phyloP scores from a whole-genome alignment of 805 yeast genomes.

The Saccharomycopsis oosterbeekiorum region DNA sequence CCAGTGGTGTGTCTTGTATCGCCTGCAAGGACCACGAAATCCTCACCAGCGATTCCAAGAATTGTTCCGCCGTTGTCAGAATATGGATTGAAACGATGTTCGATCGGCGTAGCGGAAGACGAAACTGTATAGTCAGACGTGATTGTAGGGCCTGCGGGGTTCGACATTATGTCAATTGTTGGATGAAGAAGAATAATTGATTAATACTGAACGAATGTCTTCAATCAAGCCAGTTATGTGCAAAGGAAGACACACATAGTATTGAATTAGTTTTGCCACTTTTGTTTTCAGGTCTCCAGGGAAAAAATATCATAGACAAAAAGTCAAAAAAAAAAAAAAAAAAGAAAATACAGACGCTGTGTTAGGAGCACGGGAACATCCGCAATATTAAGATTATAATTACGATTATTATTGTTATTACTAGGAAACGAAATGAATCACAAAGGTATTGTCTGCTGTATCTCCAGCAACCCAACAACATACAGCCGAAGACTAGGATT shows the following conservation, averaged over 20 bases:
- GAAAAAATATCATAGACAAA: neutral
- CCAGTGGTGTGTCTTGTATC: constrained; percentile 97
- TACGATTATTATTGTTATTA: too few species aligned
- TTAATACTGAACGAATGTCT: neutral
- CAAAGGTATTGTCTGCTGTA: too few species aligned
- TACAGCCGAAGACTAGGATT: too few species aligned
- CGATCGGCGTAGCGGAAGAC: constrained; percentile 54
- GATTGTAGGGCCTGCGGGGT: constrained; percentile 29
- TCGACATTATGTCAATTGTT: neutral
- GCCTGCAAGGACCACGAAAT: constrained; percentile 93
- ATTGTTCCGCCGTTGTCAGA: constrained; percentile 96
- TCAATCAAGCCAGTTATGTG: too few species aligned
- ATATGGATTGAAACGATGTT: constrained; percentile 88
- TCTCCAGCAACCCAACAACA: too few species aligned
- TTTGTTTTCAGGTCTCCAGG: neutral
- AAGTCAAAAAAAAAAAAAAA: neutral
- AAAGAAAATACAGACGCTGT: neutral
- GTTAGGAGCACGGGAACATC: neutral
- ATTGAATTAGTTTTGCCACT: neutral
- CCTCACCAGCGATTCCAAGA: constrained; percentile 95
- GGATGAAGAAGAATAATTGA: neutral
- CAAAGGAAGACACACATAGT: too few species aligned
- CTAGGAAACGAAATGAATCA: too few species aligned
- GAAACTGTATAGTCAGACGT: constrained; percentile 62
- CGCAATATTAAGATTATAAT: too few species aligned